phyloP scores from a whole-genome alignment of 495 filamentous ascomycete species.

The Monascus purpureus region DNA sequence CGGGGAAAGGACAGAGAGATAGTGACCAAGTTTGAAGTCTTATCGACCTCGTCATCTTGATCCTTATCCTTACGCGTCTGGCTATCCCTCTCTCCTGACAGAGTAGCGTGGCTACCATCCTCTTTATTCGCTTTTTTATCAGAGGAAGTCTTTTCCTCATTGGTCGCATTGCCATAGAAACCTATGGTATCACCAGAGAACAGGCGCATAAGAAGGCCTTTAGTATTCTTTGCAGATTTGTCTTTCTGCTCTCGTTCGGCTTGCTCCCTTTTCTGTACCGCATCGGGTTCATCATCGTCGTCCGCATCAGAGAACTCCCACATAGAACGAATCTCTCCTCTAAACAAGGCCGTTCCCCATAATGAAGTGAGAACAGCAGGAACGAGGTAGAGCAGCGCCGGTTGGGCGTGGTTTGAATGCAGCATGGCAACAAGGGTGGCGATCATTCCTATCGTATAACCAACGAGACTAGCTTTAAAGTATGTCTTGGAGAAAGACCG shows the following conservation, averaged over 20 bases:
- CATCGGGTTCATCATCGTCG: conserved; percentile 18
- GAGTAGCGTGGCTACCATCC: background rate
- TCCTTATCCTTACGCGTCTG: too few species aligned
- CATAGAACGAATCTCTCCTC: conserved; percentile 58
- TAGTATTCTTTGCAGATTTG: background rate
- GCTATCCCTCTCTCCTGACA: too few species aligned
- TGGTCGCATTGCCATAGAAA: conserved; percentile 1
- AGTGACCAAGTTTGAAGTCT: conserved; percentile 15
- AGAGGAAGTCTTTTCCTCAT: conserved; percentile 4
- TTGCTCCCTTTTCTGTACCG: conserved; percentile 9
- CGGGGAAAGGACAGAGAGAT: conserved; percentile 22
- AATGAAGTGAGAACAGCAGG: conserved; percentile 64
- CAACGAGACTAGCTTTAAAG: conserved; percentile 64
- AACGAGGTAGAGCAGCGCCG: conserved; percentile 85
- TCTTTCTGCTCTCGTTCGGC: conserved; percentile 5
- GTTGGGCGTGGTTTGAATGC: conserved; percentile 68
- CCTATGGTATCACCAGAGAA: conserved; percentile 11
- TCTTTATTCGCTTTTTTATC: conserved; percentile 2
- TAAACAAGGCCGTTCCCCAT: conserved; percentile 63
- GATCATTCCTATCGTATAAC: conserved; percentile 72
- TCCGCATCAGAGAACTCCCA: conserved; percentile 67
- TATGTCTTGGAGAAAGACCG: conserved; percentile 69
- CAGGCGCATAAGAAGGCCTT: conserved; percentile 11
- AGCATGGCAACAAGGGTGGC: conserved; percentile 65
- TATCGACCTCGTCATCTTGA: conserved; percentile 2